Evolutionary conservation across 225 moss, liverwort and hornwort genomes (phyloP), one percentile per base, ranked within the genome.

Genomic region (Takakia lepidozioides): DNA sequence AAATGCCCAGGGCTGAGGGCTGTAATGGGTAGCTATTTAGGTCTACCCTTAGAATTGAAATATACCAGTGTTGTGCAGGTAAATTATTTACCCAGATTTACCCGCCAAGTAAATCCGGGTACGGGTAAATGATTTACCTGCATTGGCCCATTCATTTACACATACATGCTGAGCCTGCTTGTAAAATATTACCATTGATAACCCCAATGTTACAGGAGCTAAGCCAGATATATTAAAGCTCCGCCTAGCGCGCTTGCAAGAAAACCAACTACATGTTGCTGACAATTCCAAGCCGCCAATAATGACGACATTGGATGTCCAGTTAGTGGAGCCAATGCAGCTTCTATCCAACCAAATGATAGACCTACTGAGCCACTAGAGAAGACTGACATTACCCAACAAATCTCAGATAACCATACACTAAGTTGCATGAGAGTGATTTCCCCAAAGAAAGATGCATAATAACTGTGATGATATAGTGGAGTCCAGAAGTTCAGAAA

Each of bases 221-320:
- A 57, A 38, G 60, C 63, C 54, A 18, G 17, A 52, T 38, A 64
- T 23, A 27, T 48, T 55, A 18, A 47, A 38, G 30, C 61, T 62
- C 51, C 45, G 63, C 58, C 48, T 42, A 59, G 39, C 59, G 52
- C 51, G 49, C 48, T 46, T 43, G 28, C 54, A 27, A 59, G 41
- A 60, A 57, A 60, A 51, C 63, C 51, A 64, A 45, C 66, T 70
- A 74, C 54, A 70, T 50, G 70, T 55, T 35, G 64, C 48, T 55
- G 23, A 58, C 55, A 61, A 16, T 27, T 47, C 46, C 27, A 35
- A 34, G 50, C 49, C 25, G 49, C 44, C 46, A 50, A 43, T 30
- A 41, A 57, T 47, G 26, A 10, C 38, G 70, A 50, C 53, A 49
- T 44, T 19, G 47, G 57, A 61, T 51, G 54, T 19, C 47, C 35